phyloP scores from a whole-genome alignment of 1,284 basidiomycete species.

The Thelephora terrestris region DNA sequence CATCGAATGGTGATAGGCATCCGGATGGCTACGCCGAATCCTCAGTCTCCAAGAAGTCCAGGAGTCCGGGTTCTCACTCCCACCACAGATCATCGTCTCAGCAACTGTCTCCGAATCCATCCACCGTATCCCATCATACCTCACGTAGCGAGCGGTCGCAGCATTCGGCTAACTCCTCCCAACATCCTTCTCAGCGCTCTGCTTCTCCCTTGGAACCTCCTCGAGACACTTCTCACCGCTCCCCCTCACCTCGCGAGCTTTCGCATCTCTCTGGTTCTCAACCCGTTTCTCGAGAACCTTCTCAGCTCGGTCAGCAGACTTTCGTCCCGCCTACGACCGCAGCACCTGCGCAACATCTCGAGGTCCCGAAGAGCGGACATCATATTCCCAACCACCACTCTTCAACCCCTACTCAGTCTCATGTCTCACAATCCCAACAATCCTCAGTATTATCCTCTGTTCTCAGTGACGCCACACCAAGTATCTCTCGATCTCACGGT shows the following conservation, averaged over 20 bases:
- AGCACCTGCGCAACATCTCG: constrained; percentile 2
- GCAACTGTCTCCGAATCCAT: too few species aligned
- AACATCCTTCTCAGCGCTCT: constrained; percentile 10
- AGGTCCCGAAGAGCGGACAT: neutral
- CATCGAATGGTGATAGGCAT: neutral
- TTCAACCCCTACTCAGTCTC: neutral
- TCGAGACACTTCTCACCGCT: constrained; percentile 13
- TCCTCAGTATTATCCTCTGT: neutral
- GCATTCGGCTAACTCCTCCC: constrained; percentile 13
- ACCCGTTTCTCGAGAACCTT: constrained; percentile 12
- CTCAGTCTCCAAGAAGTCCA: neutral
- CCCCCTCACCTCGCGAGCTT: constrained; percentile 9
- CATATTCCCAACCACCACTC: neutral
- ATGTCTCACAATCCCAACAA: neutral
- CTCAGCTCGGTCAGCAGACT: constrained; percentile 12
- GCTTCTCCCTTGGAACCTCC: constrained; percentile 22
- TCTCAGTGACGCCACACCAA: neutral
- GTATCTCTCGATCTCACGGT: neutral
- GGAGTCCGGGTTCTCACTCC: too few species aligned
- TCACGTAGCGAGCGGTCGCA: too few species aligned
- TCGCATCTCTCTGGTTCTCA: constrained; percentile 10
- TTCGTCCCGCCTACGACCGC: constrained; percentile 11
- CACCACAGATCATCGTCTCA: too few species aligned
- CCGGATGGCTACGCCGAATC: neutral
- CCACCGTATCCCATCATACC: too few species aligned